These are phyloP conservation scores for Epichloe sp. DNA, from an alignment of 2,329 filamentous ascomycete genomes.

Conservation along the genomic window DNA sequence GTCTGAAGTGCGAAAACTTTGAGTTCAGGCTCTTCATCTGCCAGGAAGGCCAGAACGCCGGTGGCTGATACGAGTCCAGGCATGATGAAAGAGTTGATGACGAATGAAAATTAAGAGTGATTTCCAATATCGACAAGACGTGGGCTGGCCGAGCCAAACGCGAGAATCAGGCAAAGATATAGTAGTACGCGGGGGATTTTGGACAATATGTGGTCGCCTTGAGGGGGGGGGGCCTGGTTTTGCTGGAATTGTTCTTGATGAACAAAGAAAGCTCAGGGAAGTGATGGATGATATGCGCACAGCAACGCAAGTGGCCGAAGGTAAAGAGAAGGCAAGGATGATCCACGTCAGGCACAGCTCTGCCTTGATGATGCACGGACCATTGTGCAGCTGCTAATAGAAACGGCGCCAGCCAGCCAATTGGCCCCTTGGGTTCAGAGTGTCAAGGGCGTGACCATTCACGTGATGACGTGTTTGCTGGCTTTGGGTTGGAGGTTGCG, in stretches of 20 bases:
- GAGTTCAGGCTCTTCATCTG: slow-evolving; percentile 87
- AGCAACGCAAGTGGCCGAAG: not conserved
- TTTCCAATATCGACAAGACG: not conserved
- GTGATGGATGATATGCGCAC: not conserved
- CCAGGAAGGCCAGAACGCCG: slow-evolving; percentile 87
- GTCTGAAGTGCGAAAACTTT: slow-evolving; percentile 91
- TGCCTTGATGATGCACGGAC: slow-evolving; percentile 16
- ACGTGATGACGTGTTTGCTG: slow-evolving; percentile 3
- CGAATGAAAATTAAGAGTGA: slow-evolving; percentile 2
- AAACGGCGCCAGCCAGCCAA: not conserved
- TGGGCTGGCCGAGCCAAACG: not conserved
- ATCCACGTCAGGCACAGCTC: slow-evolving; percentile 35
- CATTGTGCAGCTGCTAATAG: not conserved
- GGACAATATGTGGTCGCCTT: not conserved
- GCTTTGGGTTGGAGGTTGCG: not conserved
- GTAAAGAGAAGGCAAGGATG: slow-evolving; percentile 12
- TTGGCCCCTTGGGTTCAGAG: not conserved
- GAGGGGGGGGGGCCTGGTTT: not conserved
- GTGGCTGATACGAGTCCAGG: slow-evolving; percentile 88
- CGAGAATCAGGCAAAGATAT: no score
- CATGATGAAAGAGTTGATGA: slow-evolving; percentile 40
- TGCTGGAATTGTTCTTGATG: not conserved
- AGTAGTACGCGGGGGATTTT: not conserved
- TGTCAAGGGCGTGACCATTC: not conserved
- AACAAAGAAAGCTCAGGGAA: not conserved